A percentile compares a stretch with the other conserved stretches of the same genome.
Evolutionary conservation across 164 flowering plant genomes (phyloP).

Genomic region (Cinnamomum micranthum): DNA sequence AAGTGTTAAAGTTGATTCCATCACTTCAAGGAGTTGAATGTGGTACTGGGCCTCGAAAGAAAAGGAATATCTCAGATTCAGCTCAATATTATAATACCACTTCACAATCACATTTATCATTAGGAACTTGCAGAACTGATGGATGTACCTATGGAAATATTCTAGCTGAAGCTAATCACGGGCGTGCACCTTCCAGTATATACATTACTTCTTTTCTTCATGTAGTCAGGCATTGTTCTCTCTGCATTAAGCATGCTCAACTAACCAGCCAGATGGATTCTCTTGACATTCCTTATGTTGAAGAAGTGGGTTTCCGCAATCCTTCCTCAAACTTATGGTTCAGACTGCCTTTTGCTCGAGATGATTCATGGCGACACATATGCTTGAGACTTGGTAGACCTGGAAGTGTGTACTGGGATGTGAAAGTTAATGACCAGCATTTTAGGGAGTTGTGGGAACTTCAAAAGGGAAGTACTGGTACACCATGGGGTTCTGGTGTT

Average conservation of each 20-base stretch:
- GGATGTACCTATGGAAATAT: conserved; percentile 63
- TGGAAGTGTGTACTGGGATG: conserved; percentile 97
- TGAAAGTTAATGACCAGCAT: conserved; percentile 89
- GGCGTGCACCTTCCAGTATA: conserved; percentile 71
- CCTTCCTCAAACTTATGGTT: conserved; percentile 90
- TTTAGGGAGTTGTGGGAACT: conserved; percentile 96
- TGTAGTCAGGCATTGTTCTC: conserved; percentile 91
- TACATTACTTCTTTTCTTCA: conserved; percentile 85
- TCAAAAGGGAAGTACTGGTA: conserved; percentile 64
- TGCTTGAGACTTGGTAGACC: conserved; percentile 94
- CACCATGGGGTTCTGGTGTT: conserved; percentile 91
- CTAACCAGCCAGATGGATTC: conserved; percentile 96
- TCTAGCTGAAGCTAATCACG: conserved; percentile 87
- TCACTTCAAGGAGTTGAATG: conserved; percentile 50
- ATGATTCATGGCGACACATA: conserved; percentile 77
- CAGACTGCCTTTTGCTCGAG: conserved; percentile 71
- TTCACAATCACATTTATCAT: conserved; percentile 30
- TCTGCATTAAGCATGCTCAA: conserved; percentile 88
- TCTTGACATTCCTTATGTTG: conserved; percentile 85
- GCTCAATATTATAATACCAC: conserved; percentile 16
- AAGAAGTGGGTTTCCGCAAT: conserved; percentile 73
- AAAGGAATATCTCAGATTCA: conserved; percentile 47
- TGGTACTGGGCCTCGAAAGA: conserved; percentile 35
- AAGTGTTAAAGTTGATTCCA: conserved; percentile 64
- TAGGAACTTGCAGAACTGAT: conserved; percentile 35